Percentiles rank a stretch among this genome's conserved stretches.
These are phyloP conservation scores for Exophiala viscosa DNA, from an alignment of 2,329 filamentous ascomycete species.

Conservation along the genomic window DNA sequence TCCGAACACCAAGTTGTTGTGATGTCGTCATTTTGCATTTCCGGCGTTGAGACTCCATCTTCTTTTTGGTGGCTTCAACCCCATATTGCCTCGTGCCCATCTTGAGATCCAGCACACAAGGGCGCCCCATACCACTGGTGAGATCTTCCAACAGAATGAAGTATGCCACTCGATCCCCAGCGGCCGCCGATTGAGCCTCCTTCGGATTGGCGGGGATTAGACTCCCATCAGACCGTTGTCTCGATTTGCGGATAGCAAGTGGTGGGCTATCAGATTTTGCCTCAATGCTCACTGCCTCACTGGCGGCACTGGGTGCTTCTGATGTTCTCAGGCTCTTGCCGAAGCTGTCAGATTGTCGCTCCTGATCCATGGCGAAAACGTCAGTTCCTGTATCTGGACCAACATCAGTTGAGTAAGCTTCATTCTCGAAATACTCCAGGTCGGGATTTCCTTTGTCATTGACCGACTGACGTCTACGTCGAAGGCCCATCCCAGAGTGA, in stretches of 20 bases:
- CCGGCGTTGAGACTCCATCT: conserved; percentile 84
- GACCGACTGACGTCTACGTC: conserved; percentile 69
- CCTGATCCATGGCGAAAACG: conserved; percentile 66
- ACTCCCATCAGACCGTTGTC: conserved; percentile 3
- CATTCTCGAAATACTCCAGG: conserved; percentile 86
- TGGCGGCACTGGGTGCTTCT: neutral
- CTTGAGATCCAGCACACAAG: conserved; percentile 95
- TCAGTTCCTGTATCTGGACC: conserved; percentile 71
- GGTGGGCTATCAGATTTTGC: neutral
- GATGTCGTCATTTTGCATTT: conserved; percentile 94
- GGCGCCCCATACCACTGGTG: conserved; percentile 91
- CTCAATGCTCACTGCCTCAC: neutral
- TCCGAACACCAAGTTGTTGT: conserved; percentile 80
- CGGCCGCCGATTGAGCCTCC: conserved; percentile 61
- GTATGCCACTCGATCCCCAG: conserved; percentile 70
- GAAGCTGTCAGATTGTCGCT: conserved; percentile 19
- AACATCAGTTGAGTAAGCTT: conserved; percentile 76
- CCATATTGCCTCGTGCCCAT: conserved; percentile 99
- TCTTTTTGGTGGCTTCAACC: conserved; percentile 85
- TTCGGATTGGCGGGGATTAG: conserved; percentile 65
- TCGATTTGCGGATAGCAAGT: neutral
- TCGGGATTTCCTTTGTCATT: conserved; percentile 63
- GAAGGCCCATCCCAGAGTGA: conserved; percentile 82
- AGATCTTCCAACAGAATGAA: conserved; percentile 92
- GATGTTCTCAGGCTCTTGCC: neutral